Conservation (phyloP, 371 early-diverging fungal species). For the Choanephora cucurbitarum region DNA sequence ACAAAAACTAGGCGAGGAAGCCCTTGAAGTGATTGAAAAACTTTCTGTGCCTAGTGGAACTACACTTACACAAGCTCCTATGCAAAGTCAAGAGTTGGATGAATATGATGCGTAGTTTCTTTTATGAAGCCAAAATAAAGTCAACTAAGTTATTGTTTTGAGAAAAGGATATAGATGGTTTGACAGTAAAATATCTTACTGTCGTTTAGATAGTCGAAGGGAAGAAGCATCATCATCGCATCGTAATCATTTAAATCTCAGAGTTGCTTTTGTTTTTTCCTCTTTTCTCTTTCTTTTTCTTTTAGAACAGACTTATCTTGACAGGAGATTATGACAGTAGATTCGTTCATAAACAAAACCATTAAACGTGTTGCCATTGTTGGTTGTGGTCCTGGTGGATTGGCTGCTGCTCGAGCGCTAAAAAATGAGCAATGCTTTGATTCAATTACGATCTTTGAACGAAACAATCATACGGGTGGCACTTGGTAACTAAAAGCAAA, state of each 20-base stretch:
- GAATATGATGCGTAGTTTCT: too few species aligned
- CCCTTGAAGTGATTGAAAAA: background rate
- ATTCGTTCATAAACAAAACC: conserved; percentile 5
- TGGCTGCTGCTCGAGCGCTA: conserved; percentile 42
- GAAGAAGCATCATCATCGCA: background rate
- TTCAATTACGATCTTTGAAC: conserved; percentile 46
- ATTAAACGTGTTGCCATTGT: conserved; percentile 48
- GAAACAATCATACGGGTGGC: conserved; percentile 41
- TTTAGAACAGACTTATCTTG: background rate
- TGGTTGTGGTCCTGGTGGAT: conserved; percentile 52
- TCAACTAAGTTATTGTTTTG: too few species aligned
- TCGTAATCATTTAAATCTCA: background rate
- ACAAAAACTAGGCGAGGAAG: background rate
- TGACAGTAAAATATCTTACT: too few species aligned
- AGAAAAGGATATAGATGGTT: too few species aligned
- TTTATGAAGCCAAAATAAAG: too few species aligned
- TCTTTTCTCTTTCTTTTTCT: background rate
- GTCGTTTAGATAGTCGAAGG: too few species aligned
- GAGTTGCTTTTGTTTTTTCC: conserved; percentile 1
- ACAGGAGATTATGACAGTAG: background rate
- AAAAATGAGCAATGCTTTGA: conserved; percentile 38
- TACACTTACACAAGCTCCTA: background rate
- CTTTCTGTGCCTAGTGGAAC: background rate
- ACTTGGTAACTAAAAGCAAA: conserved; percentile 40
- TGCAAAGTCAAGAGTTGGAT: background rate